These are phyloP conservation scores for Alternaria alternata DNA, from an alignment of 2,329 filamentous ascomycete genomes.

Conservation along the genomic window DNA sequence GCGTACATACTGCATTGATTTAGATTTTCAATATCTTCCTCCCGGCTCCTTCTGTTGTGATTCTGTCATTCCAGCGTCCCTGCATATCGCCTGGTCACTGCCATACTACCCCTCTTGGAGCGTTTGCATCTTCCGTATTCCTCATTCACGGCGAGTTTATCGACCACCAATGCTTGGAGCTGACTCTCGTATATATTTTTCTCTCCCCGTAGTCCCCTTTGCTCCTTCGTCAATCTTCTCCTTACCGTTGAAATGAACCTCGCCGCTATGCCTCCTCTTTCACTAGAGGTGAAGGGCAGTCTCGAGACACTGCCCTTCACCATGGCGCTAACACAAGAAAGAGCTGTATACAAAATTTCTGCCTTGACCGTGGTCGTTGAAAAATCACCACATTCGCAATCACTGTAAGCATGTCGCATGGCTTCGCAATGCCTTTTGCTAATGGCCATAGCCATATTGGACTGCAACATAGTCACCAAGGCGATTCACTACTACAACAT, in stretches of 20 bases:
- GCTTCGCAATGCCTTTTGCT: not conserved
- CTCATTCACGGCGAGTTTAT: not conserved
- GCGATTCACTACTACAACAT: not conserved
- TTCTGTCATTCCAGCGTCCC: not conserved
- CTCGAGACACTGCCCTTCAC: conserved; percentile 3
- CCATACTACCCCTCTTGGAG: not conserved
- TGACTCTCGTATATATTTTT: not conserved
- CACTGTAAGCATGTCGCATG: not conserved
- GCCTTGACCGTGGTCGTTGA: not conserved
- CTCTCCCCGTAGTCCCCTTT: not conserved
- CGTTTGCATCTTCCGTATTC: not conserved
- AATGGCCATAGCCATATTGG: not conserved
- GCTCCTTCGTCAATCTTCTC: not conserved
- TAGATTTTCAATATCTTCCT: conserved; percentile 13
- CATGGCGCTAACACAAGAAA: not conserved
- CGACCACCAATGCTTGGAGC: not conserved
- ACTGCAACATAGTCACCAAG: not conserved
- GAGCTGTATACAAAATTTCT: not conserved
- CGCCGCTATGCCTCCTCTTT: not conserved
- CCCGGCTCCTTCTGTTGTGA: not conserved
- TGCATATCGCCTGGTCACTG: not conserved
- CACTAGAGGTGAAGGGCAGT: not conserved
- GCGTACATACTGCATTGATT: conserved; percentile 40
- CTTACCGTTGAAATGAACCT: not conserved
- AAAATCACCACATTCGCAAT: not conserved